Conservation (phyloP, 2,329 filamentous ascomycete genomes). For the Geosmithia flava region DNA sequence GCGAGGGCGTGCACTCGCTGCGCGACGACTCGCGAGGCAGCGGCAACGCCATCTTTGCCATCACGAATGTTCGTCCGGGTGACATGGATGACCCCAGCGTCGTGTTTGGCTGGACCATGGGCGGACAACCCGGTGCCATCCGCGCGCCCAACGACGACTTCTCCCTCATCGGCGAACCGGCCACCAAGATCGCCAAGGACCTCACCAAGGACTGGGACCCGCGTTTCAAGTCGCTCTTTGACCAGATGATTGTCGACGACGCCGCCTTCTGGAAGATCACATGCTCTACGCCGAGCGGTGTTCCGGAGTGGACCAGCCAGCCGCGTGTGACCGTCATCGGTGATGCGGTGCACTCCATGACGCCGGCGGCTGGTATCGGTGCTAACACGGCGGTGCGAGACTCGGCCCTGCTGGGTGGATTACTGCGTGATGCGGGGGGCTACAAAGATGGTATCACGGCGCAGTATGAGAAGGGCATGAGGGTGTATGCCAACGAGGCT, state of each 20-base stretch:
- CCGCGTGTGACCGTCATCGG: constrained; percentile 45
- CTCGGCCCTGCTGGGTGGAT: no score
- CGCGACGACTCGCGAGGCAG: constrained; percentile 31
- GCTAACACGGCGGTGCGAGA: neutral
- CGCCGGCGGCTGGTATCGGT: constrained; percentile 3
- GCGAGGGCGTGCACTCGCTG: constrained; percentile 50
- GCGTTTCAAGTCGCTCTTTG: constrained; percentile 41
- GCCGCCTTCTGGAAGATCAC: constrained; percentile 58
- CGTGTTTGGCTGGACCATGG: constrained; percentile 53
- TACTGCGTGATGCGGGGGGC: no score
- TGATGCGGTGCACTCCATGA: constrained; percentile 11
- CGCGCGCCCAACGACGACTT: constrained; percentile 46
- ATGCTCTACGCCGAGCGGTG: constrained; percentile 44
- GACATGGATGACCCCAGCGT: constrained; percentile 46
- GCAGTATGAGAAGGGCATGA: no score
- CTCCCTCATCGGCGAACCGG: constrained; percentile 40
- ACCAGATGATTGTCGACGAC: constrained; percentile 41
- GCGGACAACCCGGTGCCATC: constrained; percentile 43
- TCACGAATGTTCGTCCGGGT: constrained; percentile 49
- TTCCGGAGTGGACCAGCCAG: constrained; percentile 48
- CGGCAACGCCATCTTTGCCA: constrained; percentile 35
- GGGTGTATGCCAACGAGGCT: no score
- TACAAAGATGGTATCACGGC: no score
- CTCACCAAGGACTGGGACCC: constrained; percentile 43
- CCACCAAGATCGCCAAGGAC: constrained; percentile 43